Conservation (phyloP, 306 rosid genomes). For the Begonia fuchsioides region DNA sequence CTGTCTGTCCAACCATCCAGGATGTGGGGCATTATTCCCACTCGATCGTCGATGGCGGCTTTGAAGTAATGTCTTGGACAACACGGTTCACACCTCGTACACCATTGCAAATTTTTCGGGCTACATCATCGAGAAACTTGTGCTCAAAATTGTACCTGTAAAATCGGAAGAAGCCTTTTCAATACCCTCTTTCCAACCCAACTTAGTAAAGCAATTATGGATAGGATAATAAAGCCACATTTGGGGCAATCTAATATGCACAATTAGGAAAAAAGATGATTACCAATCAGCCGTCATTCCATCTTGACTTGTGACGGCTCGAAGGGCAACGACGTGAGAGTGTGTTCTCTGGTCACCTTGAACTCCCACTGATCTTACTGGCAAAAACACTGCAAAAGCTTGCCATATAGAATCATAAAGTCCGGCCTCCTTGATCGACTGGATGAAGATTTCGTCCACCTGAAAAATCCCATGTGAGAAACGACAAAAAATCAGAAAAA, state of each 20-base stretch:
- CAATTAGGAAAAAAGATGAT: background rate
- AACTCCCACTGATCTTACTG: slow-evolving; percentile 80
- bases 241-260: too few species aligned
- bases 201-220: too few species aligned
- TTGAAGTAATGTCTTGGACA: slow-evolving; percentile 78
- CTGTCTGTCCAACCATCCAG: background rate
- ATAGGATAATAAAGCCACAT: too few species aligned
- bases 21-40: slow-evolving; percentile 58
- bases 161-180: background rate
- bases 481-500: too few species aligned
- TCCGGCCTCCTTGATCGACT: slow-evolving; percentile 79
- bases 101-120: slow-evolving; percentile 76
- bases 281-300: slow-evolving; percentile 99
- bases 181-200: too few species aligned
- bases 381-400: slow-evolving; percentile 94
- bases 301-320: slow-evolving; percentile 98
- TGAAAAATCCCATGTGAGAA: slow-evolving; percentile 4
- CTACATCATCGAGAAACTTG: slow-evolving; percentile 62
- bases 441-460: slow-evolving; percentile 96
- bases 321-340: slow-evolving; percentile 82
- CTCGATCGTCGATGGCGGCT: slow-evolving; percentile 96
- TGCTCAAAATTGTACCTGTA: slow-evolving; percentile 79
- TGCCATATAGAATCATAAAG: slow-evolving; percentile 95
- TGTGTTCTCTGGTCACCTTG: slow-evolving; percentile 97
- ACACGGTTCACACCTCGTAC: slow-evolving; percentile 88